Evolutionary conservation across 345 rosid genomes (phyloP).

Genomic region (Boechera stricta): DNA sequence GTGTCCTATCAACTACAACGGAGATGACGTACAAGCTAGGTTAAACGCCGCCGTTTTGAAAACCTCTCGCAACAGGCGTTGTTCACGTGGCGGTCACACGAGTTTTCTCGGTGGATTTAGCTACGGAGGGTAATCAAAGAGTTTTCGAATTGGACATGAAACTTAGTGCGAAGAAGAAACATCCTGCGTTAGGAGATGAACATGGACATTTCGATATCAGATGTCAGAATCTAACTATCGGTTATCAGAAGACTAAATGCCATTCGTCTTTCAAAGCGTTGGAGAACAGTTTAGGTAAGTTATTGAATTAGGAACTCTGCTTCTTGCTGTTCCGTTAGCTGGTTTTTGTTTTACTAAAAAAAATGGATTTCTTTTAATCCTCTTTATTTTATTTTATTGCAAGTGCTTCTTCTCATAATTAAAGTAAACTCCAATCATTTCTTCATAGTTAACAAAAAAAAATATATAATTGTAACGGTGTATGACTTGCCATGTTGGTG

Average conservation of each 20-base stretch:
- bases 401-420: too few species aligned
- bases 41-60: constrained; percentile 19
- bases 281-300: too few species aligned
- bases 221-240: constrained; percentile 11
- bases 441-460: too few species aligned
- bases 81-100: background rate
- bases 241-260: constrained; percentile 6
- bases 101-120: constrained; percentile 33
- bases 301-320: too few species aligned
- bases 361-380: too few species aligned
- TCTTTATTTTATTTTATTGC: too few species aligned
- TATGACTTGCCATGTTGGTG: background rate
- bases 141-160: constrained; percentile 15
- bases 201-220: constrained; percentile 11
- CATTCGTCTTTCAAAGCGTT: background rate
- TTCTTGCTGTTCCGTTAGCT: too few species aligned
- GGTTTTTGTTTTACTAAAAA: too few species aligned
- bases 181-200: fast-evolving
- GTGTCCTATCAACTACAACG: constrained; percentile 1
- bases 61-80: background rate
- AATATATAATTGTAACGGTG: too few species aligned
- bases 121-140: constrained; percentile 9
- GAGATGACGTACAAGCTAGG: constrained; percentile 25
- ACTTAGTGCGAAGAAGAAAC: constrained; percentile 19
- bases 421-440: too few species aligned